Conservation (phyloP, 192 early-diverging fungal genomes). For the Linnemannia zychae region DNA sequence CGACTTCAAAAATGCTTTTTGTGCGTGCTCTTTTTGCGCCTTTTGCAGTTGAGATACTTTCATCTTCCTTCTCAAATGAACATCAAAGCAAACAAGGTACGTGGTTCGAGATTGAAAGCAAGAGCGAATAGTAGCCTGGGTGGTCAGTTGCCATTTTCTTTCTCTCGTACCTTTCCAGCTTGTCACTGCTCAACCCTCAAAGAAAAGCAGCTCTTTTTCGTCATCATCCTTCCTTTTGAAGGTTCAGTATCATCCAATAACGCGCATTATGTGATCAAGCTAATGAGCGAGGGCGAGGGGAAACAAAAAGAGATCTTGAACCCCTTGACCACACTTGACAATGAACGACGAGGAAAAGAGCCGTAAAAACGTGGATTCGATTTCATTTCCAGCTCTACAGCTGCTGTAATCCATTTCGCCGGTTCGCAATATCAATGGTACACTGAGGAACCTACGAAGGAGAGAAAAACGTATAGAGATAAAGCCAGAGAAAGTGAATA, state of each 20-base stretch:
- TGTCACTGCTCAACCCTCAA: neutral
- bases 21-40: neutral
- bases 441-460: too few species aligned
- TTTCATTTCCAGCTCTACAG: neutral
- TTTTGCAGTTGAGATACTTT: neutral
- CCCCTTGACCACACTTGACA: neutral
- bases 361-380: neutral
- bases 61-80: neutral
- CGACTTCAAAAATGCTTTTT: neutral
- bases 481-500: neutral
- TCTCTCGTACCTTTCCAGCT: neutral
- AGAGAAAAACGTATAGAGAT: too few species aligned
- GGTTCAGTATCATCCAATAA: neutral
- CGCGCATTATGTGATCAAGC: neutral
- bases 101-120: neutral
- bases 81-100: neutral
- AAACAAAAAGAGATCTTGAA: neutral
- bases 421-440: neutral
- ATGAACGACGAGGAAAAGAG: too few species aligned
- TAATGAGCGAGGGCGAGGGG: neutral
- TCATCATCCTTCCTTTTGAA: neutral
- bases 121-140: neutral
- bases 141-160: neutral
- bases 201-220: neutral
- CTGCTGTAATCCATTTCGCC: neutral